phyloP scores from a whole-genome alignment of 106 monocot species.

The Platanthera zijinensis region DNA sequence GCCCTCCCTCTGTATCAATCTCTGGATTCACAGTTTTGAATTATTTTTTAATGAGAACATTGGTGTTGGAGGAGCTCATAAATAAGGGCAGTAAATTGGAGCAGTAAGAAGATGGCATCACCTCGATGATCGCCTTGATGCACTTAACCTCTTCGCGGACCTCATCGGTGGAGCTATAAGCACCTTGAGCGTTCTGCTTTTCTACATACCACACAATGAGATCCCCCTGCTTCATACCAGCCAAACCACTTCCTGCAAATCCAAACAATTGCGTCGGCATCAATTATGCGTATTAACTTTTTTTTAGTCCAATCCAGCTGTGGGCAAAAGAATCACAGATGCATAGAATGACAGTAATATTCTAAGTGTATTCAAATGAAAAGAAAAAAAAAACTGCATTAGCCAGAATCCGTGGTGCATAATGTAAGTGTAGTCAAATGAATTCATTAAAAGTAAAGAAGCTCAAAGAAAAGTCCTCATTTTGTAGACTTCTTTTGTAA shows the following conservation, averaged over 20 bases:
- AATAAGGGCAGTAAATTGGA: not conserved
- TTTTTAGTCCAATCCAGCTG: not conserved
- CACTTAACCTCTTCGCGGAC: constrained; percentile 75
- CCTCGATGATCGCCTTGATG: constrained; percentile 94
- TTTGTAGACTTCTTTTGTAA: too few species aligned
- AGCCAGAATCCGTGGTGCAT: too few species aligned
- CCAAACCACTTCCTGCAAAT: constrained; percentile 75
- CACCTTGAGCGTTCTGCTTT: constrained; percentile 55
- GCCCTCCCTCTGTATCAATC: constrained; percentile 87
- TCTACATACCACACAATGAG: constrained; percentile 89
- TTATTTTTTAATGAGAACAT: too few species aligned
- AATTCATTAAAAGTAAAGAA: too few species aligned
- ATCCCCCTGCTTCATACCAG: constrained; percentile 93
- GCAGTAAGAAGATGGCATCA: constrained; percentile 7
- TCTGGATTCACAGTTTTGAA: constrained; percentile 40
- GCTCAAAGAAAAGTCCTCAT: too few species aligned
- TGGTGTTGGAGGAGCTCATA: not conserved
- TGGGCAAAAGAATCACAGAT: too few species aligned
- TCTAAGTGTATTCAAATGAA: too few species aligned
- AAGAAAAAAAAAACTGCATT: too few species aligned
- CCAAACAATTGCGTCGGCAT: not conserved
- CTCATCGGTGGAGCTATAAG: constrained; percentile 63
- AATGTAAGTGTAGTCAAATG: too few species aligned
- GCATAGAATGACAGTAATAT: too few species aligned
- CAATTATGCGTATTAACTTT: too few species aligned